Conservation (phyloP, 1,284 basidiomycete genomes). For the Lentinula novae-zelandiae region DNA sequence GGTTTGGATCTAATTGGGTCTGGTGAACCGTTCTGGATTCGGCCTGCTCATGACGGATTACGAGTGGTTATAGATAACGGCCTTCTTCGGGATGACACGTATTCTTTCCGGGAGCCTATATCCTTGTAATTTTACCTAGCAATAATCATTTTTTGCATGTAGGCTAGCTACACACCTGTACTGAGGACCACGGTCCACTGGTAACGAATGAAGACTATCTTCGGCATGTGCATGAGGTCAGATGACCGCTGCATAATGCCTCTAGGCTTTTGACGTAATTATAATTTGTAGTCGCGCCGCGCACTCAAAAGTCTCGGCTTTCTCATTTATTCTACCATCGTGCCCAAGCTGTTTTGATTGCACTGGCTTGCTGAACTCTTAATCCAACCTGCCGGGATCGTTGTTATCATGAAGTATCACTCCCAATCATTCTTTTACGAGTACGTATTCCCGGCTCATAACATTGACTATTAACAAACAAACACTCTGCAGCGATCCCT, state of each 20-base stretch:
- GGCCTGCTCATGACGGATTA: slow-evolving; percentile 71
- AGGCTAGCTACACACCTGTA: no score
- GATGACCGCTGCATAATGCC: no score
- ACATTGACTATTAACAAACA: not conserved
- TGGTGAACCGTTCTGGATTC: slow-evolving; percentile 52
- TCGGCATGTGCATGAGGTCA: no score
- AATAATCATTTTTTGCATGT: no score
- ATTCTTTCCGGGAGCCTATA: slow-evolving; percentile 18
- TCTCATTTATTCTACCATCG: not conserved
- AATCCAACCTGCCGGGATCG: slow-evolving; percentile 21
- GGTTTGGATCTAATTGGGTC: slow-evolving; percentile 44
- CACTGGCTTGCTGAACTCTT: slow-evolving; percentile 4
- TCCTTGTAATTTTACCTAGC: no score
- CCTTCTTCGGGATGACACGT: slow-evolving; percentile 46
- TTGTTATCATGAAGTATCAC: slow-evolving; percentile 70
- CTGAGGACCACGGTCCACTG: no score
- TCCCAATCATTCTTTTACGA: slow-evolving; percentile 79
- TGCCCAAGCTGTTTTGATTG: not conserved
- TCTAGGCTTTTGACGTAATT: not conserved
- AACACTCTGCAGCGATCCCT: slow-evolving; percentile 66
- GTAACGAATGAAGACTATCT: no score
- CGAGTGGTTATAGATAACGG: slow-evolving; percentile 43
- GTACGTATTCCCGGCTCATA: slow-evolving; percentile 39
- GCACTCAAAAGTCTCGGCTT: not conserved
- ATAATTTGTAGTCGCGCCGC: not conserved